Percentiles rank a stretch among this genome's conserved stretches.
These are phyloP conservation scores for Nephelium lappaceum DNA, from an alignment of 345 rosid species.

Conservation along the genomic window DNA sequence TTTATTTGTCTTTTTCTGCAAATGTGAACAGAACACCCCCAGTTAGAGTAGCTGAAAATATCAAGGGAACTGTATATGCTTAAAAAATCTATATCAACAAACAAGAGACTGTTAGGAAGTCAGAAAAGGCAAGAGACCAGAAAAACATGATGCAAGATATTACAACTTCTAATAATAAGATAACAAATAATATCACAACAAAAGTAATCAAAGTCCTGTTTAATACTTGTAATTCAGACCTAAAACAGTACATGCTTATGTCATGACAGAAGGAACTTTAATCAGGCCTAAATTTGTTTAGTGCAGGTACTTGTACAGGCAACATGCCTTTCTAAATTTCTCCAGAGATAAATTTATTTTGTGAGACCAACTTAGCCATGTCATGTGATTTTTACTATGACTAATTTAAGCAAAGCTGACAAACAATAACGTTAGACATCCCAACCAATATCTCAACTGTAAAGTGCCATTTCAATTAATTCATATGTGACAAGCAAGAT, in stretches of 20 bases:
- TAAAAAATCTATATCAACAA: background rate
- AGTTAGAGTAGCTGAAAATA: background rate
- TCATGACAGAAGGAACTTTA: background rate
- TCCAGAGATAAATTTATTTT: background rate
- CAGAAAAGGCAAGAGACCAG: background rate
- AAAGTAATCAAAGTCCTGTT: background rate
- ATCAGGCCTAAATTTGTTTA: background rate
- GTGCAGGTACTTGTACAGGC: background rate
- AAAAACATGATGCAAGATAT: background rate
- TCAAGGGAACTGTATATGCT: background rate
- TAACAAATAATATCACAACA: background rate
- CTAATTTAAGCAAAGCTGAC: background rate
- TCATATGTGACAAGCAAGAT: background rate
- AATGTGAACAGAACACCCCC: background rate
- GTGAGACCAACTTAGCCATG: background rate
- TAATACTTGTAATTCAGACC: background rate
- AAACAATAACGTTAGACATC: background rate
- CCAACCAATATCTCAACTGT: background rate
- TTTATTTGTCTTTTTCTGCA: constrained; percentile 72
- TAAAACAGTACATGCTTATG: background rate
- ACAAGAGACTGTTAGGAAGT: background rate
- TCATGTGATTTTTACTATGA: background rate
- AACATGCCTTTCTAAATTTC: constrained; percentile 5
- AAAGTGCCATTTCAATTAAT: background rate
- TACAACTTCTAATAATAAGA: background rate